Evolutionary conservation across 1,284 basidiomycete genomes (phyloP), one percentile per base, ranked within the genome.

Genomic region (Violaceomyces palustris): DNA sequence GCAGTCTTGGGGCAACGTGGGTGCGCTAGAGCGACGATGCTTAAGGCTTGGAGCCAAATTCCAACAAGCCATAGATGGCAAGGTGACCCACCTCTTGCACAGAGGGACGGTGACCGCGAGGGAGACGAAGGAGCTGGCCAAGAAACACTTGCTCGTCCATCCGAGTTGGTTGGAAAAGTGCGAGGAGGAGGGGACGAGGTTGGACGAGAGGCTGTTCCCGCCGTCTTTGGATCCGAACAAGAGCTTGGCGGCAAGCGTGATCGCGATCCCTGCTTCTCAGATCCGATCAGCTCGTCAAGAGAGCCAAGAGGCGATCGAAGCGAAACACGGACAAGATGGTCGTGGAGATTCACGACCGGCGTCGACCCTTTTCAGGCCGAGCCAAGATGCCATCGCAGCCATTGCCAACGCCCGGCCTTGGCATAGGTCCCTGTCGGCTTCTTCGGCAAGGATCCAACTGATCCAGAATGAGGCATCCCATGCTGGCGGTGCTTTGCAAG

Each of bases 101-200:
- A 35, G 28, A n/a, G 51, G 56, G 14, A n/a, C 42, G 2, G 35
- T 35, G 3, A 17, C 36, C 8, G 41, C 56, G 19, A 47, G 51
- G 6, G 48, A 59, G 26, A 29, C 19, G 30, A 54, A 45, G 33
- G 47, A 50, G 2, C 39, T 50, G 10, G 33, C 39, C 1, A 17
- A 22, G 3, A 18, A 33, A 1, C 29, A 35, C 4, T 50, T 54
- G 33, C 26, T 48, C n/a, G 51, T 59, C 21, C 56, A 59, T 18
- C 56, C 56, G 3, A 40, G 30, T 10, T 59, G 56, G 56, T 48
- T 59, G 27, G 56, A 59, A 35, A 54, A 54, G 34, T 59, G 56
- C 28, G 28, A 42, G 26, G 56, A 54, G 22, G 41, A 59, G 19
- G 33, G 18, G 23, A 45, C 51, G 17, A 50, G 51, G 6, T 39